Evolutionary conservation across 306 rosid species (phyloP).

Genomic region (Lathyrus aphaca): DNA sequence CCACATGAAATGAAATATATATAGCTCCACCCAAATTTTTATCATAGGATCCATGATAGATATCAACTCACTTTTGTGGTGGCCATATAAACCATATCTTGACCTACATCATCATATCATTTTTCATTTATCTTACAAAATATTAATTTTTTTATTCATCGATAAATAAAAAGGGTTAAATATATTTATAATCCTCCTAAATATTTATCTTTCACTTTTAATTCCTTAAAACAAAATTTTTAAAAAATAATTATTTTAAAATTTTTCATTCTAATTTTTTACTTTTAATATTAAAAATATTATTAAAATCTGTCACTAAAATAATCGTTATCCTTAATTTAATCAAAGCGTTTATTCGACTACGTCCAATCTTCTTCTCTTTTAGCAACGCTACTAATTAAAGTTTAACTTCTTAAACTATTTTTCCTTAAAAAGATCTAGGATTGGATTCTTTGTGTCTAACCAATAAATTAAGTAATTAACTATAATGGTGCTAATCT

Average conservation of each 20-base stretch:
- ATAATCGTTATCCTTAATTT: too few species aligned
- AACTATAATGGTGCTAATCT: background rate
- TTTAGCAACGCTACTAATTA: background rate
- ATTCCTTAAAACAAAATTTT: too few species aligned
- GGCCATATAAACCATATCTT: slow-evolving; percentile 10
- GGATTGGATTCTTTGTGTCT: background rate
- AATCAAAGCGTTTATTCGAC: too few species aligned
- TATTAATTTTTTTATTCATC: background rate
- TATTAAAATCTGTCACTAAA: too few species aligned
- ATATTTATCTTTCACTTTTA: too few species aligned
- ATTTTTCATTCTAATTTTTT: too few species aligned
- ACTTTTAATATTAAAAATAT: too few species aligned
- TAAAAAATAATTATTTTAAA: too few species aligned
- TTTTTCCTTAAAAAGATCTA: background rate
- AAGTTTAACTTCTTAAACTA: background rate
- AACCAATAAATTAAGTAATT: background rate
- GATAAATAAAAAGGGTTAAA: too few species aligned
- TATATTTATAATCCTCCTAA: too few species aligned
- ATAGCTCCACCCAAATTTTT: slow-evolving; percentile 36
- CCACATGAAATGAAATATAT: slow-evolving; percentile 67
- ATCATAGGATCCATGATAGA: slow-evolving; percentile 42
- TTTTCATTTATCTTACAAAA: background rate
- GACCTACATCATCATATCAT: slow-evolving; percentile 12
- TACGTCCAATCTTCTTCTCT: too few species aligned
- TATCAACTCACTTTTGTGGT: slow-evolving; percentile 34